Evolutionary conservation across 306 rosid genomes (phyloP), one percentile per base, ranked within the genome.

Genomic region (Prunus campanulata): DNA sequence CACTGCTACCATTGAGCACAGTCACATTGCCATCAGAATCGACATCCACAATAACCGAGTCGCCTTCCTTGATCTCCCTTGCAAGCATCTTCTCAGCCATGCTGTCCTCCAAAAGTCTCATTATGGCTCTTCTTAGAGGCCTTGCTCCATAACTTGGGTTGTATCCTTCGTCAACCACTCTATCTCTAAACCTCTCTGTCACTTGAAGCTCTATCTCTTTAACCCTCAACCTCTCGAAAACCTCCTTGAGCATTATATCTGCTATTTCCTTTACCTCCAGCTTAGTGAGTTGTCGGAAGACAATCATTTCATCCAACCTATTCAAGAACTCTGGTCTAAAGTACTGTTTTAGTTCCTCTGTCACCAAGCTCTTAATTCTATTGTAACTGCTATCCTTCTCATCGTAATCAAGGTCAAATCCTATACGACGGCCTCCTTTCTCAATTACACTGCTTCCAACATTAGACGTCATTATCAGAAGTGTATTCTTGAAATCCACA

Each of bases 1-100:
- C 94, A 51, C 82, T 86, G 82, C 85, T 87, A 44, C 98, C 96
- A 8, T 91, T 91, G 66, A 94, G 96, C 44, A 94, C 98, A 10
- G 90, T 90, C 65, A 94, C 98, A 12, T 91, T 94, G 3, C 98
- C 98, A 14, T 94, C 96, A 52, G 98, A 82, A 66, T 94, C 98
- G 0, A 90, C 91, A 68, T 94, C 98, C 66, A 91, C 97, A n/a
- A 91, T 94, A 57, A 91, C 96, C 0, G 96, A 94, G 78, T 93
- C 98, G 0, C 98, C 98, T 85, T 90, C 98, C 65, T 91, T 91
- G 77, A 93, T 93, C 85, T 91, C 98, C 74, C 98, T 83, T 2
- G 97, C 87, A 60, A 93, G 97, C 97, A 93, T 91, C 97, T 93
- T 93, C 87, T 93, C 98, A 3, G 97, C 98, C 98, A 93, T 93